phyloP scores from a whole-genome alignment of 1,139 yeast species.

The Magnusiomyces suaveolens region DNA sequence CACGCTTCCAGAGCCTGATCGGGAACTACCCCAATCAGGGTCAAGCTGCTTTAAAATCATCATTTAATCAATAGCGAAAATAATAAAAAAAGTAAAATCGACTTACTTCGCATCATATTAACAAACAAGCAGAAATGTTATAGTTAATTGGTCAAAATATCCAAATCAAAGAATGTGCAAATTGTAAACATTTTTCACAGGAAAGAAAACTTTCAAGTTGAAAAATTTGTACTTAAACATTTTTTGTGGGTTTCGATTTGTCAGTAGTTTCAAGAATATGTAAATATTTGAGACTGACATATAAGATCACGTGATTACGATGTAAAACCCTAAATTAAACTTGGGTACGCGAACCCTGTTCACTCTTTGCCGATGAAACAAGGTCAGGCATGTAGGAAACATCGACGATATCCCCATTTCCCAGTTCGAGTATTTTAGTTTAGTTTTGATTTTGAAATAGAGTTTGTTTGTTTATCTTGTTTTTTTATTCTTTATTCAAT shows the following conservation, averaged over 20 bases:
- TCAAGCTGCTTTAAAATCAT: slow-evolving; percentile 1
- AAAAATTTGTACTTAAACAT: background rate
- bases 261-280: background rate
- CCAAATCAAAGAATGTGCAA: background rate
- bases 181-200: no score
- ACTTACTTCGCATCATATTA: background rate
- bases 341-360: background rate
- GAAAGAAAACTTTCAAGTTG: background rate
- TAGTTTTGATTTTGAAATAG: background rate
- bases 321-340: background rate
- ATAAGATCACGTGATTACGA: background rate
- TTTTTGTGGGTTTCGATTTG: background rate
- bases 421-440: background rate
- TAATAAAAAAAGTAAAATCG: background rate
- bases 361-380: background rate
- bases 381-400: background rate
- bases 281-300: background rate
- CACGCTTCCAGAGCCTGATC: background rate
- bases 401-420: background rate
- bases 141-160: background rate
- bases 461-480: background rate
- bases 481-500: background rate
- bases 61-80: background rate
- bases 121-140: background rate
- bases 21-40: slow-evolving; percentile 6